These are phyloP conservation scores for Amylocarpus encephaloides DNA, from an alignment of 2,329 filamentous ascomycete genomes.

Conservation along the genomic window DNA sequence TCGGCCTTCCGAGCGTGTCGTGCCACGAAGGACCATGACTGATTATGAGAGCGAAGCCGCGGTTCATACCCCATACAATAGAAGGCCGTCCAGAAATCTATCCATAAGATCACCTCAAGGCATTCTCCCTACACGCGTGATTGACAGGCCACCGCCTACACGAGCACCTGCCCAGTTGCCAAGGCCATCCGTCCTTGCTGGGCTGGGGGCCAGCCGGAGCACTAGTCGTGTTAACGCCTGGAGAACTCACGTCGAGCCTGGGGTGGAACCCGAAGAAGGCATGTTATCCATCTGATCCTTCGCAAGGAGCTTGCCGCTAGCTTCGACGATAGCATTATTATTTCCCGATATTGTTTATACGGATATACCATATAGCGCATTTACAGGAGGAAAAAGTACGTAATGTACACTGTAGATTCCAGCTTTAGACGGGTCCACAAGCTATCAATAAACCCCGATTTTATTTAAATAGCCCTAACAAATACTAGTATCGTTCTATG, in stretches of 20 bases:
- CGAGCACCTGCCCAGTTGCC: not conserved
- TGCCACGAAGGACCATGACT: constrained; percentile 22
- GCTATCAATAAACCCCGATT: too few relatives aligned
- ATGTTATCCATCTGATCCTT: constrained; percentile 17
- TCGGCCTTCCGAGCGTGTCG: constrained; percentile 20
- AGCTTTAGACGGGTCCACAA: too few relatives aligned
- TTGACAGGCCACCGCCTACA: not conserved
- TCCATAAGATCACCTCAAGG: not conserved
- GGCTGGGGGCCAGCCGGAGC: constrained; percentile 19
- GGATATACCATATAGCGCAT: too few relatives aligned
- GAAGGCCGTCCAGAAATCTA: constrained; percentile 1
- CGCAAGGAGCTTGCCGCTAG: too few relatives aligned
- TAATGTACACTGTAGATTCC: too few relatives aligned
- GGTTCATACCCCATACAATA: constrained; percentile 20
- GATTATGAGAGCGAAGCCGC: constrained; percentile 26
- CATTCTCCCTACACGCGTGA: not conserved
- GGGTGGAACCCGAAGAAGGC: constrained; percentile 26
- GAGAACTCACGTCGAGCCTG: constrained; percentile 27
- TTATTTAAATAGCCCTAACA: too few relatives aligned
- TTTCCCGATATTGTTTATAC: too few relatives aligned
- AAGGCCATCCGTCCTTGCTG: constrained; percentile 24
- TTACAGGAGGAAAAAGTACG: too few relatives aligned
- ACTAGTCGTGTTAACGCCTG: constrained; percentile 28
- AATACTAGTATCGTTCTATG: too few relatives aligned
- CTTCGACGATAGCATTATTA: too few relatives aligned